A percentile compares a stretch with the other conserved stretches of the same genome.
These are phyloP conservation scores for Phallus indusiatus DNA, from an alignment of 768 basidiomycete species.

Conservation along the genomic window DNA sequence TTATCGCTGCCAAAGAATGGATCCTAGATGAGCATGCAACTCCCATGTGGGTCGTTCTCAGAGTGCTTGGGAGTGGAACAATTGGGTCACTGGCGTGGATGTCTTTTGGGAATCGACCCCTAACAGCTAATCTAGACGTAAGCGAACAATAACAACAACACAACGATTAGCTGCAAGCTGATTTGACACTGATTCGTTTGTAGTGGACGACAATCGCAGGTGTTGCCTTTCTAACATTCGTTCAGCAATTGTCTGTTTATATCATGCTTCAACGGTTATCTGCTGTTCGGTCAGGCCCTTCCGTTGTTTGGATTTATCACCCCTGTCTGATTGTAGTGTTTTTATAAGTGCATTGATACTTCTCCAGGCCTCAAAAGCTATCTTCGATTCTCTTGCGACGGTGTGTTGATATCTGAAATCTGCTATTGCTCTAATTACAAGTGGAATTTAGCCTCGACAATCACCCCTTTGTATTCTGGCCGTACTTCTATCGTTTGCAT, in stretches of 20 bases:
- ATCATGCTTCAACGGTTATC: slow-evolving; percentile 61
- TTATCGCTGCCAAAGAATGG: slow-evolving; percentile 59
- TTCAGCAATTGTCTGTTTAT: slow-evolving; percentile 60
- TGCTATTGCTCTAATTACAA: background rate
- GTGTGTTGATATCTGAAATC: slow-evolving; percentile 25
- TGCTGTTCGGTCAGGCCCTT: slow-evolving; percentile 46
- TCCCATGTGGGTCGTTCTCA: slow-evolving; percentile 68
- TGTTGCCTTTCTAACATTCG: slow-evolving; percentile 55
- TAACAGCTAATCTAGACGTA: slow-evolving; percentile 52
- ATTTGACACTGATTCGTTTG: slow-evolving; percentile 3
- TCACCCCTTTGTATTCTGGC: slow-evolving; percentile 24
- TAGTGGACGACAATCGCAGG: slow-evolving; percentile 68
- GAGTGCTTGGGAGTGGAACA: slow-evolving; percentile 65
- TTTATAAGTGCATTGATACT: slow-evolving; percentile 55
- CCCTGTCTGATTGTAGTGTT: background rate
- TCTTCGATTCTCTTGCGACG: slow-evolving; percentile 47
- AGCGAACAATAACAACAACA: slow-evolving; percentile 14
- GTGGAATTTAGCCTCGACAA: background rate
- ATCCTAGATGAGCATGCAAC: slow-evolving; percentile 57
- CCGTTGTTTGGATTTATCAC: background rate
- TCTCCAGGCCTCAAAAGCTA: slow-evolving; percentile 58
- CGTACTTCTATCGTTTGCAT: slow-evolving; percentile 44
- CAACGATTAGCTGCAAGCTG: slow-evolving; percentile 4
- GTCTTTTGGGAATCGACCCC: slow-evolving; percentile 39
- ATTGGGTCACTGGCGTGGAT: slow-evolving; percentile 57